A percentile compares a stretch with the other conserved stretches of the same genome.
Evolutionary conservation across 2,329 filamentous ascomycete species (phyloP).

Genomic region (Colletotrichum endophyticum): DNA sequence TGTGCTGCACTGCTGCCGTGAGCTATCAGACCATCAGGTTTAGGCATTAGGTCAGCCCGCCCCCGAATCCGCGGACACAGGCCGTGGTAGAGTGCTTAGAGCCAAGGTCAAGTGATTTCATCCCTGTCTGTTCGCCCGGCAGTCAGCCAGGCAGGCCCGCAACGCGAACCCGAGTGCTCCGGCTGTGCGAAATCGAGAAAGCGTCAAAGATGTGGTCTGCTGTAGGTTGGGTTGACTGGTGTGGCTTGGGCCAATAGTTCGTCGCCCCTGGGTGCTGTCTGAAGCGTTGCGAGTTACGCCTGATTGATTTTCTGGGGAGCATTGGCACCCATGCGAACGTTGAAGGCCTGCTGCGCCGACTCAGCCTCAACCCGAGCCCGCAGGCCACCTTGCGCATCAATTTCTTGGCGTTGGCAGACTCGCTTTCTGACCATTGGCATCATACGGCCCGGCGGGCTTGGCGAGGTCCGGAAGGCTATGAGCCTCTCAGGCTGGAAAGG

Average conservation of each 20-base stretch:
- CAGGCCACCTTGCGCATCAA: neutral
- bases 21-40: neutral
- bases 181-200: neutral
- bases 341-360: constrained; percentile 3
- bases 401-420: neutral
- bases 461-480: neutral
- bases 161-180: constrained; percentile 9
- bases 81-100: neutral
- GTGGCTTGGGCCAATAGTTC: constrained; percentile 8
- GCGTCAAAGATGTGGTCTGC: neutral
- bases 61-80: neutral
- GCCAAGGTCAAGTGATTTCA: neutral
- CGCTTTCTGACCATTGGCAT: neutral
- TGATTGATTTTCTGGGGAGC: neutral
- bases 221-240: neutral
- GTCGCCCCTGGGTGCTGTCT: neutral
- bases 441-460: neutral
- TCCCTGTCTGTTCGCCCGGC: neutral
- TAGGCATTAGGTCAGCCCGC: neutral
- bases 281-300: neutral
- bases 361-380: neutral
- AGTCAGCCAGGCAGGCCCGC: neutral
- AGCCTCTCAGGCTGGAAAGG: neutral
- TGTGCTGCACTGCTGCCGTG: neutral
- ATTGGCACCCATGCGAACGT: neutral